These are phyloP conservation scores for Caloboletus firmus DNA, from an alignment of 1,284 basidiomycete species.

Conservation along the genomic window DNA sequence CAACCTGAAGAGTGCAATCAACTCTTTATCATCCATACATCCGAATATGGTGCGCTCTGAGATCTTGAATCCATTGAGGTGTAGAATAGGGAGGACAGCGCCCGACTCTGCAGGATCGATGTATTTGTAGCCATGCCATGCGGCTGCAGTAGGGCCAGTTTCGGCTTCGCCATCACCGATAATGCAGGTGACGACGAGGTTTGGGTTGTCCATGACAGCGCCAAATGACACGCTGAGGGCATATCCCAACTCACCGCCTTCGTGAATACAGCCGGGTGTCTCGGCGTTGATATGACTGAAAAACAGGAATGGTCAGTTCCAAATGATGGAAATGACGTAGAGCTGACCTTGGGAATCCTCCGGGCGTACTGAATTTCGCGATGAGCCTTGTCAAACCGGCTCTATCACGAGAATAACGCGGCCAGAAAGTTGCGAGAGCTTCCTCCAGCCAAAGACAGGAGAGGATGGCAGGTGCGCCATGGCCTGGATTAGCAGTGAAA, in stretches of 20 bases:
- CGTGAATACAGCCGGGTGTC: conserved; percentile 86
- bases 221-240: conserved; percentile 83
- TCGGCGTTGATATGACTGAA: conserved; percentile 71
- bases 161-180: conserved; percentile 89
- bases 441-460: conserved; percentile 83
- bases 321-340: not conserved
- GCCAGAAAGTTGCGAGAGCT: conserved; percentile 71
- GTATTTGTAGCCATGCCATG: conserved; percentile 86
- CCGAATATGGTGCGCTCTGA: conserved; percentile 87
- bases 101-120: conserved; percentile 90
- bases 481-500: conserved; percentile 42
- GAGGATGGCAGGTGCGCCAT: conserved; percentile 81
- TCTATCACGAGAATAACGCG: conserved; percentile 64
- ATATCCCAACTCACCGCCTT: conserved; percentile 90
- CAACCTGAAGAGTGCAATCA: conserved; percentile 61
- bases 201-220: conserved; percentile 85
- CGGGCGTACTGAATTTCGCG: conserved; percentile 61
- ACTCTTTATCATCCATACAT: conserved; percentile 86
- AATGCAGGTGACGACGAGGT: conserved; percentile 76
- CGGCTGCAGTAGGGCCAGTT: conserved; percentile 81
- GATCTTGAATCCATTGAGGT: conserved; percentile 86
- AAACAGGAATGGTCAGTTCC: conserved; percentile 2
- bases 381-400: conserved; percentile 68
- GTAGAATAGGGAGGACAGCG: conserved; percentile 84
- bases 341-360: conserved; percentile 61